Base-by-base conservation (phyloP, 495 filamentous ascomycete genomes). In the Talaromyces ruber region DNA sequence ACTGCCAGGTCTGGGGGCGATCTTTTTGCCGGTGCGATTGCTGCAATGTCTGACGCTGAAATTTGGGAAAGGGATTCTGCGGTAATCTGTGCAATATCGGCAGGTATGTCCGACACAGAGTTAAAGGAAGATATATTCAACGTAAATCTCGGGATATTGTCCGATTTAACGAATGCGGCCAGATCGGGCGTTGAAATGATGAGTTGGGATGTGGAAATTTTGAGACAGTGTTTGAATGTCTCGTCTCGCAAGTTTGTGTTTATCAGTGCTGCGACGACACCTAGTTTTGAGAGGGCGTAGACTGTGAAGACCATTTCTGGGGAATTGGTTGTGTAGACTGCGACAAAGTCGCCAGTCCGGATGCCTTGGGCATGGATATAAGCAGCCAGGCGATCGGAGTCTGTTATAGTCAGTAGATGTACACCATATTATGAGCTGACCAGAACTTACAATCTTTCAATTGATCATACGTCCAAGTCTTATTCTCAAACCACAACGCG, bases 211-310 rank as follows among this genome's bases (percentile, higher is more conserved):
- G 82, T 84, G 0, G 89, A 88, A 9, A 86, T 84, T 64, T 79
- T 84, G 8, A 97, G 79, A 62, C 90, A 94, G 69, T 98, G 93
- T n/a, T 85, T 66, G 60, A 98, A 82, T 0, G 92, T 81, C 32
- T 79, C 78, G 37, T 80, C 89, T 14, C 82, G 82, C 24, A 98
- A 73, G 65, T 96, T 97, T 67, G 91, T 95, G 71, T 98, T 98
- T 68, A 98, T 86, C 66, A 96, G 89, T 3, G 93, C 93, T 21
- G 92, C 88, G 34, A 84, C 85, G 0, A 89, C 92, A 2, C 94
- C 94, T 28, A 97, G 78, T 14, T 87, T 85, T 81, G 92, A 95
- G 29, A 97, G 70, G 0, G 88, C 94, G 54, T 94, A 85, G 72
- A 88, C 85, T 3, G 90, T 59, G 68, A 95, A 89, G 2, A 97